Percentiles rank a stretch among this genome's conserved stretches.
phyloP scores from a whole-genome alignment of 345 rosid species.

The thale cress (Arabidopsis thaliana) region TAIR10.1 NC_003076.8:3054501-3055000 shows the following conservation, averaged over 20 bases:
- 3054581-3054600: neutral
- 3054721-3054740: neutral
- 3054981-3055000: neutral
- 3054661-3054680: neutral
- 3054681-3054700: neutral
- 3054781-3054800: neutral
- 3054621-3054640: neutral
- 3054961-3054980: neutral
- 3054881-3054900: neutral
- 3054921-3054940: neutral
- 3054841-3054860: neutral
- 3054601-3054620: neutral
- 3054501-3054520: neutral
- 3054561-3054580: neutral
- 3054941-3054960: neutral
- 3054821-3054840: neutral
- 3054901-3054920: neutral
- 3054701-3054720: neutral
- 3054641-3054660: neutral
- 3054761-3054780: neutral
- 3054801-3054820: neutral
- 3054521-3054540: constrained; percentile 19
- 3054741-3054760: neutral
- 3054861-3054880: neutral
- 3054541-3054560: constrained; percentile 1